Percentiles rank a stretch among this genome's conserved stretches.
phyloP scores from a whole-genome alignment of 495 filamentous ascomycete species.

The Lindgomyces ingoldianus region DNA sequence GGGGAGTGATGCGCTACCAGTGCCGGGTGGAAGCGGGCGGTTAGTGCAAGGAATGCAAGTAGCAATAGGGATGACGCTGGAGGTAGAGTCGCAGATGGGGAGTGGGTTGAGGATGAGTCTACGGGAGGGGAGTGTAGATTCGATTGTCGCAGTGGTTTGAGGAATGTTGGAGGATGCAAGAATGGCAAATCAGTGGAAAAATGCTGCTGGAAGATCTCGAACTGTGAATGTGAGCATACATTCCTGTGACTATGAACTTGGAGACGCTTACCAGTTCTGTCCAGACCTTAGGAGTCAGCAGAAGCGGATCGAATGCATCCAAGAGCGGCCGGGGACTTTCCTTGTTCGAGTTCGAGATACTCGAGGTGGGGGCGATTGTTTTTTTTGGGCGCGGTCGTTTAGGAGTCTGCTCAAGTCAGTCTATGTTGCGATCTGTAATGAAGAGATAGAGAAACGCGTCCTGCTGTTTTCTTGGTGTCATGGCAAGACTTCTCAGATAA shows the following conservation, averaged over 20 bases:
- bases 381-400: neutral
- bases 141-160: conserved; percentile 57
- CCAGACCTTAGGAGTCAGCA: conserved; percentile 54
- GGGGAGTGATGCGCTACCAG: conserved; percentile 61
- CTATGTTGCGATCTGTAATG: too few relatives aligned
- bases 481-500: too few relatives aligned
- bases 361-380: neutral
- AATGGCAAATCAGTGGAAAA: conserved; percentile 83
- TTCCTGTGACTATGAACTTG: neutral
- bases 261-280: conserved; percentile 43
- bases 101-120: conserved; percentile 36
- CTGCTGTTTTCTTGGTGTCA: too few relatives aligned
- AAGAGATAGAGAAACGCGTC: too few relatives aligned
- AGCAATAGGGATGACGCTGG: conserved; percentile 57
- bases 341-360: neutral
- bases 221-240: conserved; percentile 48
- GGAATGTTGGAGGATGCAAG: conserved; percentile 74
- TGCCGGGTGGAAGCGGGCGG: conserved; percentile 72
- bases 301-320: conserved; percentile 22
- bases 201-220: conserved; percentile 80
- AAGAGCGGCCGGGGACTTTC: conserved; percentile 25
- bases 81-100: neutral
- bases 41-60: conserved; percentile 75
- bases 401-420: neutral
- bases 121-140: conserved; percentile 42